These are phyloP conservation scores for Buxus sempervirens DNA, from an alignment of 164 flowering plant genomes.

Conservation along the genomic window DNA sequence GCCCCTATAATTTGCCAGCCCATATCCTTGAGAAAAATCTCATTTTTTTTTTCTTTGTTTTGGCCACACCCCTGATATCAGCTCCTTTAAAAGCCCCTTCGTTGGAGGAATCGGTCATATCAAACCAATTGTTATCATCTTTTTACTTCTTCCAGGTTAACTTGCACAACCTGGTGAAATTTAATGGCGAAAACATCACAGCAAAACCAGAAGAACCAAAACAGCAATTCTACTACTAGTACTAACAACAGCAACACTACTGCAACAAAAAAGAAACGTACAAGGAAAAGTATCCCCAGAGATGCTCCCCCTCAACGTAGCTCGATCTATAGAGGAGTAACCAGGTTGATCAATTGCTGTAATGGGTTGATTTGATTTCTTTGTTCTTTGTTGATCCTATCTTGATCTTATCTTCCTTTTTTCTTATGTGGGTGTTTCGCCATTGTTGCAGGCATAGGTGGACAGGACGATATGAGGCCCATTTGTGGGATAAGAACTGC, in stretches of 20 bases:
- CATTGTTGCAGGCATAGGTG: slow-evolving; percentile 32
- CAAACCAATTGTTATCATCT: neutral
- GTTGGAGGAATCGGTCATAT: slow-evolving; percentile 4
- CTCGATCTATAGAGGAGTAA: slow-evolving; percentile 26
- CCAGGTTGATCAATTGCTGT: slow-evolving; percentile 14
- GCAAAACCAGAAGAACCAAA: neutral
- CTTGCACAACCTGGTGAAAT: neutral
- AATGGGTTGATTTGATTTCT: neutral
- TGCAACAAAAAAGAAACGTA: neutral
- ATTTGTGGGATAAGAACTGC: slow-evolving; percentile 91
- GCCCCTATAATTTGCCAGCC: slow-evolving; percentile 3
- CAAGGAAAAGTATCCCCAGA: slow-evolving; percentile 18
- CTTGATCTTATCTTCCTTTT: too few relatives aligned
- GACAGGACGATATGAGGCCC: slow-evolving; percentile 95
- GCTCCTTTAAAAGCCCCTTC: slow-evolving; percentile 4
- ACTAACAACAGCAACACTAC: neutral
- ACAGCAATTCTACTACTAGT: neutral
- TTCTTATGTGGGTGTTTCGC: neutral
- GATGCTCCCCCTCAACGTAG: slow-evolving; percentile 28
- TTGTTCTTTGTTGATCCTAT: neutral
- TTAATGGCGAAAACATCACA: slow-evolving; percentile 8
- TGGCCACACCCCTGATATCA: too few relatives aligned
- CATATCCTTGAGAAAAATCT: neutral
- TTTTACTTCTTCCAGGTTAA: neutral
- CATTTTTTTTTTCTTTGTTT: neutral